phyloP scores from a whole-genome alignment of 2,329 filamentous ascomycete genomes.

The Alternaria sp. region DNA sequence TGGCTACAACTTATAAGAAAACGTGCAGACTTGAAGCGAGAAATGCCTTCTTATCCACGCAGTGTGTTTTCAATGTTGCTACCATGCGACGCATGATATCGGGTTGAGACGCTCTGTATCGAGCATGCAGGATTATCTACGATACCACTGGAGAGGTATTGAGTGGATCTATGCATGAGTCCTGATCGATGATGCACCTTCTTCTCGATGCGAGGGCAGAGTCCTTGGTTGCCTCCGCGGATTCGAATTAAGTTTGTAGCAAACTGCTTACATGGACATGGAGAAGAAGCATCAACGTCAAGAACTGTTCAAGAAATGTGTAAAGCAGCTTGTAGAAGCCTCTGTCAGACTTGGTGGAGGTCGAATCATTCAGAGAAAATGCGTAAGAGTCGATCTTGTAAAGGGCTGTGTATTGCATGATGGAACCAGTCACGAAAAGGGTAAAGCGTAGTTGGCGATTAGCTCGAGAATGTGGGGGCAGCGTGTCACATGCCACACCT shows the following conservation, averaged over 20 bases:
- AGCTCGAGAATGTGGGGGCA: slow-evolving; percentile 30
- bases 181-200: neutral
- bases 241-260: neutral
- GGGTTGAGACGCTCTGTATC: neutral
- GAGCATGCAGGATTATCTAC: neutral
- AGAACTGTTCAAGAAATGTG: neutral
- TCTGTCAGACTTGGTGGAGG: neutral
- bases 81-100: neutral
- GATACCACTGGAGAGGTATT: neutral
- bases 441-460: slow-evolving; percentile 11
- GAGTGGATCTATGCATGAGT: neutral
- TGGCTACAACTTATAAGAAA: neutral
- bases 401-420: slow-evolving; percentile 13
- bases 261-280: neutral
- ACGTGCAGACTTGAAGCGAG: neutral
- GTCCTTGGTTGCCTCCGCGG: neutral
- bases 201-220: neutral
- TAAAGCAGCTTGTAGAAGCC: neutral
- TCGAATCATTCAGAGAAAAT: neutral
- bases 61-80: neutral
- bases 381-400: neutral
- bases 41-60: neutral
- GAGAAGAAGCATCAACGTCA: neutral
- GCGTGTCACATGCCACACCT: slow-evolving; percentile 34
- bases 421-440: slow-evolving; percentile 11